phyloP scores from a whole-genome alignment of 202 grass and related monocot genomes.

The Alloteropsis angusta region DNA sequence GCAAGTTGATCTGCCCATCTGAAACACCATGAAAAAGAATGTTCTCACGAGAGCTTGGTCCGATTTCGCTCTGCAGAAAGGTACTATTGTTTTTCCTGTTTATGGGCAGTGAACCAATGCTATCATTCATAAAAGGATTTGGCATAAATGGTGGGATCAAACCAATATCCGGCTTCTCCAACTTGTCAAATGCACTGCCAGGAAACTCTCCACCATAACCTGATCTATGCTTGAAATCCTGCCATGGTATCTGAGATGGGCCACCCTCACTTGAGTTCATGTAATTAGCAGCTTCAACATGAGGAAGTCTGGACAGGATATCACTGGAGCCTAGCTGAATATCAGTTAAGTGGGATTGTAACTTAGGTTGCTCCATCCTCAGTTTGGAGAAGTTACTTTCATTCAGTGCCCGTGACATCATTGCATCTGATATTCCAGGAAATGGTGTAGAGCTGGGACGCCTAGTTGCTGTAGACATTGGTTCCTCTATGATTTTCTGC shows the following conservation, averaged over 20 bases:
- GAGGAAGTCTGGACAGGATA: conserved; percentile 47
- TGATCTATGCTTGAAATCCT: conserved; percentile 42
- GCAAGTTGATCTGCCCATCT: conserved; percentile 38
- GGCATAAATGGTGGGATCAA: conserved; percentile 49
- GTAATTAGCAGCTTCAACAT: conserved; percentile 38
- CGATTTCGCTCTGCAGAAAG: conserved; percentile 41
- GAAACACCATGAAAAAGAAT: conserved; percentile 41
- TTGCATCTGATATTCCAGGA: conserved; percentile 79
- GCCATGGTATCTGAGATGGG: conserved; percentile 29
- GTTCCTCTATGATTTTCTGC: conserved; percentile 72
- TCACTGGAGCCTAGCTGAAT: conserved; percentile 87
- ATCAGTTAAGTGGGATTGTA: conserved; percentile 74
- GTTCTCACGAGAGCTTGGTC: conserved; percentile 36
- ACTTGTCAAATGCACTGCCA: conserved; percentile 32
- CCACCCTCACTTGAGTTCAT: conserved; percentile 45
- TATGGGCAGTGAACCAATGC: conserved; percentile 35
- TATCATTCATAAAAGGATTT: conserved; percentile 58
- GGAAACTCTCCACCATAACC: conserved; percentile 36
- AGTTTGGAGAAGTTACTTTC: conserved; percentile 72
- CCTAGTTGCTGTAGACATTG: conserved; percentile 46
- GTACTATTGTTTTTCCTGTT: conserved; percentile 34
- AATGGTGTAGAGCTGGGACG: conserved; percentile 42
- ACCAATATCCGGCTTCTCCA: conserved; percentile 50
- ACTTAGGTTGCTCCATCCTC: conserved; percentile 53
- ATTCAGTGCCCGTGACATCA: conserved; percentile 78